Conservation (phyloP, 805 yeast genomes). For the Ogataea trehalophila region DNA sequence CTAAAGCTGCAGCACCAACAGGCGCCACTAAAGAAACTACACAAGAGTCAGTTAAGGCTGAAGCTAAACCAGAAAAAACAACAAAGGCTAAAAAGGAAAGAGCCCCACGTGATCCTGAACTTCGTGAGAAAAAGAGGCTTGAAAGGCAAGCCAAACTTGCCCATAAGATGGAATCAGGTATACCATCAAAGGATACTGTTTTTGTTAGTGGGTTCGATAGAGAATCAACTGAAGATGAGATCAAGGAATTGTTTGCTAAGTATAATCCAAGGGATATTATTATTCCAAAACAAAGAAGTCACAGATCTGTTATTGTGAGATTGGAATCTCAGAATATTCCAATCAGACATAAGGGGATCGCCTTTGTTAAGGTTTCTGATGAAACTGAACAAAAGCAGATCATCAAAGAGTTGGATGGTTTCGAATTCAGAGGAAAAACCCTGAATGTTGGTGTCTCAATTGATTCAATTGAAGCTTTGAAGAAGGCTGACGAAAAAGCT, state of each 20-base stretch:
- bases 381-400: conserved; percentile 45
- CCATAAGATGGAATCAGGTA: conserved; percentile 40
- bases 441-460: conserved; percentile 71
- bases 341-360: conserved; percentile 58
- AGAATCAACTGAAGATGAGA: conserved; percentile 41
- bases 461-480: conserved; percentile 40
- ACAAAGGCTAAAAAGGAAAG: too few species aligned
- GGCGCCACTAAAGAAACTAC: too few species aligned
- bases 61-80: too few species aligned
- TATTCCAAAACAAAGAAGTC: conserved; percentile 50
- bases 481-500: conserved; percentile 2
- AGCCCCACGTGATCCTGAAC: too few species aligned
- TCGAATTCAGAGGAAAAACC: conserved; percentile 57
- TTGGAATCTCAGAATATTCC: conserved; percentile 41
- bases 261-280: conserved; percentile 54
- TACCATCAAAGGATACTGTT: conserved; percentile 52
- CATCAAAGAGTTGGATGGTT: conserved; percentile 61
- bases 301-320: conserved; percentile 38
- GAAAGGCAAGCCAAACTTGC: conserved; percentile 23
- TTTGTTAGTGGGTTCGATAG: conserved; percentile 59
- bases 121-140: too few species aligned
- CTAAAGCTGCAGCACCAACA: too few species aligned
- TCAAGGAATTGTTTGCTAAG: conserved; percentile 41
- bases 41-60: too few species aligned
- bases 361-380: conserved; percentile 49